A percentile compares a stretch with the other conserved stretches of the same genome.
phyloP scores from a whole-genome alignment of 169 alveolate genomes.

The Perkinsus marinus region DNA sequence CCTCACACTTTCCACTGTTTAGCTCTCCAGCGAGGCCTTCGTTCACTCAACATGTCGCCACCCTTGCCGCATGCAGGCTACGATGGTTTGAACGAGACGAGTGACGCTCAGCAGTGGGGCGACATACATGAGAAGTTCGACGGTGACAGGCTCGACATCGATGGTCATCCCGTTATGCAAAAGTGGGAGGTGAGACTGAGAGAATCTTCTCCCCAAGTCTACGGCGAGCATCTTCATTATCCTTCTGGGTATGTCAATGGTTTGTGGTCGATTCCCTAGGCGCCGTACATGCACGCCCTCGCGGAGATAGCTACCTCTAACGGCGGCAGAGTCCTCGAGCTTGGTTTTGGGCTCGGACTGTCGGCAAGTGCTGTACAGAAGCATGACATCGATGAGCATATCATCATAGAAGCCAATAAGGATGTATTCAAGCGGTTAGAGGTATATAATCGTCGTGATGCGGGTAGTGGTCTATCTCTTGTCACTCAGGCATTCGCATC shows the following conservation, averaged over 20 bases:
- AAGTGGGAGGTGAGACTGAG: constrained; percentile 1
- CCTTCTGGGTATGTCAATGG: too few species aligned
- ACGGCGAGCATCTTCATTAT: too few species aligned
- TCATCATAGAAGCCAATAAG: neutral
- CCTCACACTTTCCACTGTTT: neutral
- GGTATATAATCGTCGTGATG: neutral
- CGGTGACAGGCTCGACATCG: neutral
- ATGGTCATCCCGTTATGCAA: constrained; percentile 5
- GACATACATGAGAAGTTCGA: neutral
- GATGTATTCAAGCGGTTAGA: neutral
- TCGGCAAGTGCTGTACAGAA: neutral
- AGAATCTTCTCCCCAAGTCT: too few species aligned
- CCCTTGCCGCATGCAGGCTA: neutral
- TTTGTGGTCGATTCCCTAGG: neutral
- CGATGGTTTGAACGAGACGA: neutral
- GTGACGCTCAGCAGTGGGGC: neutral
- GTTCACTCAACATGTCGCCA: neutral
- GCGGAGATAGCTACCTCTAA: neutral
- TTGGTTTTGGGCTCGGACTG: constrained; percentile 1
- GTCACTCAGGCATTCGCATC: neutral
- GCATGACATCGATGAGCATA: neutral
- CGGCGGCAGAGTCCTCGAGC: constrained; percentile 6
- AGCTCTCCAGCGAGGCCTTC: neutral
- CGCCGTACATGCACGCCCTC: constrained; percentile 3
- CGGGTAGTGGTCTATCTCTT: neutral